Evolutionary conservation across 495 filamentous ascomycete species (phyloP), one percentile per base, ranked within the genome.

Genomic region (Podospora bellae-mahoneyi): DNA sequence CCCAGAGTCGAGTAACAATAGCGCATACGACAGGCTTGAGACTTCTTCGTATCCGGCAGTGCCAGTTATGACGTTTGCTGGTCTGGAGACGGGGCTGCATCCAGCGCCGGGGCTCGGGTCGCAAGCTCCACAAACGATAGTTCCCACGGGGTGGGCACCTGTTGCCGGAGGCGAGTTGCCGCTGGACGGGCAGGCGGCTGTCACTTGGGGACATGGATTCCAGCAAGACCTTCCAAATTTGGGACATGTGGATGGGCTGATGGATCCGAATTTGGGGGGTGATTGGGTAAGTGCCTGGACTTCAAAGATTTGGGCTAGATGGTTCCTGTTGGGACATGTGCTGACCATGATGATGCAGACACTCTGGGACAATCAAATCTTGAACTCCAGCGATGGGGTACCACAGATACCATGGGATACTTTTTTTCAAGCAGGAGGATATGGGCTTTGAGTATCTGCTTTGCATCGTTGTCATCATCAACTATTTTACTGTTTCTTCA

Each of bases 331-430:
- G 23, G 23, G 23, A 23, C 23, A 23, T 23, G 23, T 23, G 23
- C 23, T 23, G 57, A 39, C 34, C 27, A 23, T 32, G 26, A 15
- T 44, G 23, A 23, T 18, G 16, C 39, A 76, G 74, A 59, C 69
- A 6, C 48, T 67, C 0, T 76, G 69, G 68, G 75, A 76, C 64
- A 68, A 68, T 28, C 71, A 76, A 34, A 56, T 76, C 57, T 71
- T 73, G 13, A 73, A 71, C 30, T 20, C 68, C 19, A 68, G 19
- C 18, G 62, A 60, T 18, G 74, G 74, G 6, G 30, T n/a, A 13
- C 10, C 26, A 3, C 71, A 73, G 55, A 75, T 73, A 30, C 66
- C 65, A 16, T 76, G 72, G 71, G 63, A 61, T 28, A 63, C 60
- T 3, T 76, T 74, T 53, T 76, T 76, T 20, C 68, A 66, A 23